phyloP scores from a whole-genome alignment of 768 basidiomycete species.

The Peribolospora kevripleyi region DNA sequence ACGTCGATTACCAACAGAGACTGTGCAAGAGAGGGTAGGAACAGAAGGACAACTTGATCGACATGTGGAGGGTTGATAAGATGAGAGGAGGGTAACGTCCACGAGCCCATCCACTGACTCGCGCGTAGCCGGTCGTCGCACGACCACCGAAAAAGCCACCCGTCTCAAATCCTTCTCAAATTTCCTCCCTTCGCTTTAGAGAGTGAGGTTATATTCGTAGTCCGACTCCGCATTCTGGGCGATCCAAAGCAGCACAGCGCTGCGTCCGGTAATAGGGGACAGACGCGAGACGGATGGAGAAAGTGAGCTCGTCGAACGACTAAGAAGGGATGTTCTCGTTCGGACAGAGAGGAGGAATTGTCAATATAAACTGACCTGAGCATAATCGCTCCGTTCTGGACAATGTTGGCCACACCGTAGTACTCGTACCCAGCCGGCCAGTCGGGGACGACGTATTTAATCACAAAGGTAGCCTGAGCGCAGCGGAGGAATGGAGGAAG shows the following conservation, averaged over 20 bases:
- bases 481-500: neutral
- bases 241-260: slow-evolving; percentile 71
- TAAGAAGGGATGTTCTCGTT: neutral
- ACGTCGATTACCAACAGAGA: no score
- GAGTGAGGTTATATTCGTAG: slow-evolving; percentile 63
- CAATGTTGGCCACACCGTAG: slow-evolving; percentile 88
- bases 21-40: no score
- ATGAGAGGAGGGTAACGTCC: no score
- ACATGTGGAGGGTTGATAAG: no score
- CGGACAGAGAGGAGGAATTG: neutral
- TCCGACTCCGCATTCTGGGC: slow-evolving; percentile 64
- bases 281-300: neutral
- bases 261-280: slow-evolving; percentile 21
- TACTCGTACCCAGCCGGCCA: slow-evolving; percentile 53
- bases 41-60: no score
- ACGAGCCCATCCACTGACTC: no score
- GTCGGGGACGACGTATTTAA: slow-evolving; percentile 61
- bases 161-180: neutral
- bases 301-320: slow-evolving; percentile 28
- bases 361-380: slow-evolving; percentile 16
- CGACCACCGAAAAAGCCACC: neutral
- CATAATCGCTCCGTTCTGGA: slow-evolving; percentile 50
- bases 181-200: neutral
- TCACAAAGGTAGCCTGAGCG: slow-evolving; percentile 51
- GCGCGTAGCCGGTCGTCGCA: no score